Evolutionary conservation across 129 eudicot genomes (phyloP), one percentile per base, ranked within the genome.

Genomic region (Lactuca sativa): DNA sequence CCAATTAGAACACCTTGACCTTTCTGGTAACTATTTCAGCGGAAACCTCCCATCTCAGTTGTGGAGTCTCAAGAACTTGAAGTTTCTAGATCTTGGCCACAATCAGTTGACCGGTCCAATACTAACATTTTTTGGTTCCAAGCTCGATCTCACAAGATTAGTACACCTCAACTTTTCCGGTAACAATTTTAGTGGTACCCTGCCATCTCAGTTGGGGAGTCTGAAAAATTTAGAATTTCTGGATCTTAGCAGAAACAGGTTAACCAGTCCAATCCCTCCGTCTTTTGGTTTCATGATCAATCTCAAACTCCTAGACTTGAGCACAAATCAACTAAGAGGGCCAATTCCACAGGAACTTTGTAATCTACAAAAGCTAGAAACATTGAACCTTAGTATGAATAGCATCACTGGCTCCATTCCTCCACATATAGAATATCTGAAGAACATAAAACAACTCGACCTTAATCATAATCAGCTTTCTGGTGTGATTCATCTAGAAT

Each of bases 271-370:
- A n/a, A n/a, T n/a, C n/a, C n/a, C n/a, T n/a, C n/a, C n/a, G n/a
- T n/a, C 21, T 21, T 21, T 21, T 21, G 21, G 21, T 21, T 21
- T 1, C 21, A 21, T 21, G 21, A 3, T 41, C 21, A 21, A 60
- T n/a, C 63, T 76, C 25, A 51, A 0, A 0, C 0, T 0, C 16
- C 66, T 76, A 0, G 41, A 76, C 59, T 18, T 76, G 57, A 61
- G 64, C 57, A 8, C 8, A 52, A 76, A 67, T 44, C 36, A 54
- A 25, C 56, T 76, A 0, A 25, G 5, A 33, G 69, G 16, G n/a
- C 25, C 71, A 58, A 76, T 76, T 30, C 81, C 75, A 3, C 16
- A 47, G 1, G 49, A 69, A 52, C 13, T 76, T 9, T 0, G 47
- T 59, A 10, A 10, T 14, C 10, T 68, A 58, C 9, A 21, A 13